Evolutionary conservation across 768 basidiomycete genomes (phyloP).

Genomic region (Dacryopinax primogenitus): DNA sequence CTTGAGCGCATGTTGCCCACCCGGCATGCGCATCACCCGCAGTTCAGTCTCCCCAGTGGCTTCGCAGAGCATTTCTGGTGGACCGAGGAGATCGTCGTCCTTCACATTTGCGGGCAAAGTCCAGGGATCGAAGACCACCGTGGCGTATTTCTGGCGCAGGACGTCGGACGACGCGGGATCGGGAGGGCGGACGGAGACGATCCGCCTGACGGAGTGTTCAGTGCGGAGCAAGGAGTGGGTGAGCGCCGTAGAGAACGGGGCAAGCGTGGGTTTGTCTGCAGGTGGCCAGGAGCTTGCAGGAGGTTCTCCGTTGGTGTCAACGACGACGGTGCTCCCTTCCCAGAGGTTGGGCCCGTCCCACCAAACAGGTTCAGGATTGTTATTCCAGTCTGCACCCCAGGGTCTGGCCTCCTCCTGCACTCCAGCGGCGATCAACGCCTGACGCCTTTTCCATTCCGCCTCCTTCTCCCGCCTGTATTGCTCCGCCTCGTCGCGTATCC

Average conservation of each 20-base stretch:
- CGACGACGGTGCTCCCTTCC: neutral
- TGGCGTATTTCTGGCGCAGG: conserved; percentile 25
- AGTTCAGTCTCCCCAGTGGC: conserved; percentile 29
- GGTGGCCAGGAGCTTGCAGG: conserved; percentile 14
- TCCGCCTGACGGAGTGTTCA: conserved; percentile 49
- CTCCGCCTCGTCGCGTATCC: neutral
- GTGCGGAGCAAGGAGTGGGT: conserved; percentile 55
- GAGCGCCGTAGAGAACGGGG: conserved; percentile 42
- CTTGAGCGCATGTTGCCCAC: conserved; percentile 27
- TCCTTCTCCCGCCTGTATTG: neutral
- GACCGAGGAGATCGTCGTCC: conserved; percentile 30
- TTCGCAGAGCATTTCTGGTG: conserved; percentile 26
- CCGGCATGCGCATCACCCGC: neutral
- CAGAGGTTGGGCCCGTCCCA: neutral
- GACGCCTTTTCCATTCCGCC: neutral
- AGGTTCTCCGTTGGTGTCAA: conserved; percentile 1
- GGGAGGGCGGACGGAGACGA: conserved; percentile 38
- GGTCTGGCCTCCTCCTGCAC: neutral
- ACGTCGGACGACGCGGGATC: conserved; percentile 20
- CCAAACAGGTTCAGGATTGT: neutral
- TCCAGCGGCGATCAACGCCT: neutral
- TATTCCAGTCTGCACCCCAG: neutral
- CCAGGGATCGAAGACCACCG: conserved; percentile 48
- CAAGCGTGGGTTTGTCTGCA: conserved; percentile 36
- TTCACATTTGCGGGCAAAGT: conserved; percentile 24